Percentiles rank a stretch among this genome's conserved stretches.
Evolutionary conservation across 2,329 filamentous ascomycete species (phyloP).

Genomic region (Fusarium oxysporum): DNA sequence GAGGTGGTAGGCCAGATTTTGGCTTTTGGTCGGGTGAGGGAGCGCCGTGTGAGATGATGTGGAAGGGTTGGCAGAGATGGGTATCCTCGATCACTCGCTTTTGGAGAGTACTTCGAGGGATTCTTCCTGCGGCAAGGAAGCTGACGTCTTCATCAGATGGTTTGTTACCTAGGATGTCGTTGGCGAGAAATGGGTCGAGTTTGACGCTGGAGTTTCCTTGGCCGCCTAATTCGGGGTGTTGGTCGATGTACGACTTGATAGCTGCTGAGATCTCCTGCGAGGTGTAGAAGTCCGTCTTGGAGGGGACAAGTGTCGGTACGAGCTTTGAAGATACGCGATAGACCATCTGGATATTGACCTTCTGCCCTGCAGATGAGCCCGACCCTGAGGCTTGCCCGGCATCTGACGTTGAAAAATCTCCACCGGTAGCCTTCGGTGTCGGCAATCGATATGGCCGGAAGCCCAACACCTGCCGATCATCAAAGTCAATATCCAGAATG

Average conservation of each 20-base stretch:
- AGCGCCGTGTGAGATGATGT: constrained; percentile 26
- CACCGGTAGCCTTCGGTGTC: constrained; percentile 1
- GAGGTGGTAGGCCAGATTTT: constrained; percentile 35
- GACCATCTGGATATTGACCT: constrained; percentile 30
- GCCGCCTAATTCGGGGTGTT: constrained; percentile 31
- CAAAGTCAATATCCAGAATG: constrained; percentile 40
- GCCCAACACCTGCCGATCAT: constrained; percentile 13
- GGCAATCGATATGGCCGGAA: constrained; percentile 39
- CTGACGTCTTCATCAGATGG: constrained; percentile 35
- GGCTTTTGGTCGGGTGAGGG: constrained; percentile 32
- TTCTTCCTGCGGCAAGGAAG: constrained; percentile 31
- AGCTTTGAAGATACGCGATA: constrained; percentile 35
- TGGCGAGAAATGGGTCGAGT: constrained; percentile 36
- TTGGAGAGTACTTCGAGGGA: constrained; percentile 33
- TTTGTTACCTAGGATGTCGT: constrained; percentile 31
- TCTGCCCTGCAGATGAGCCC: constrained; percentile 16
- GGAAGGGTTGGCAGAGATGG: constrained; percentile 35
- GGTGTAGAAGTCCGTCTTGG: constrained; percentile 40
- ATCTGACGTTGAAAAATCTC: not conserved
- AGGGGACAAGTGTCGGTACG: constrained; percentile 35
- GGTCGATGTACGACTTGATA: constrained; percentile 38
- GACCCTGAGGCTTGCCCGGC: not conserved
- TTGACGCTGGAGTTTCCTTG: constrained; percentile 34
- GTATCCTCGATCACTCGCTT: constrained; percentile 36
- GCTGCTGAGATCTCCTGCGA: constrained; percentile 33